These are phyloP conservation scores for Liquidambar formosana DNA, from an alignment of 164 flowering plant genomes.

Conservation along the genomic window DNA sequence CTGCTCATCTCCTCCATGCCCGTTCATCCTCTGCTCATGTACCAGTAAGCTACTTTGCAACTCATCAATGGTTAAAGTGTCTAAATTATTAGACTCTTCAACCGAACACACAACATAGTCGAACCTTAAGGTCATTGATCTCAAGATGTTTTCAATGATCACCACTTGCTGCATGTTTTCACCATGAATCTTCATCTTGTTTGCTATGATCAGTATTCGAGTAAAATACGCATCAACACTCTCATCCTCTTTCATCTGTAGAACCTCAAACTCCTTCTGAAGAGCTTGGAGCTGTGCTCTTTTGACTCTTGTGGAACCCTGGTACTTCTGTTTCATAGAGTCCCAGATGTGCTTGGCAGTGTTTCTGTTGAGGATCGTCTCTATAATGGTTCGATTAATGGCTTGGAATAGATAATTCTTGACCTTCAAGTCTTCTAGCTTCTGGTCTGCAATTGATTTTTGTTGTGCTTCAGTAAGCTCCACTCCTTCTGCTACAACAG, in stretches of 20 bases:
- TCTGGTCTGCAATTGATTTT: neutral
- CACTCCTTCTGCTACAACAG: neutral
- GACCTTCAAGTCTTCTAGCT: constrained; percentile 11
- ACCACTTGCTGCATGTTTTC: neutral
- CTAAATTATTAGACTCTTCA: constrained; percentile 16
- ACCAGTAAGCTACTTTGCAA: constrained; percentile 18
- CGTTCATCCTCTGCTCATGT: constrained; percentile 8
- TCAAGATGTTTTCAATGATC: constrained; percentile 4
- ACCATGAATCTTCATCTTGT: constrained; percentile 15
- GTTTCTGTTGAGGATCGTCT: neutral
- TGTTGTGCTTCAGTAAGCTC: neutral
- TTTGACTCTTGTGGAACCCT: constrained; percentile 15
- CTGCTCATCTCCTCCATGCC: constrained; percentile 7
- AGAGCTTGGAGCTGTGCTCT: constrained; percentile 12
- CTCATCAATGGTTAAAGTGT: constrained; percentile 15
- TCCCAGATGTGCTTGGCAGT: constrained; percentile 14
- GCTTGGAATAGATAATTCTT: constrained; percentile 22
- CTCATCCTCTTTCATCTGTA: constrained; percentile 13
- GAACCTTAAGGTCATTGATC: constrained; percentile 8
- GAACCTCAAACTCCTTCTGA: constrained; percentile 10
- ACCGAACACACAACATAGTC: constrained; percentile 14
- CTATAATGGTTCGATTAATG: constrained; percentile 4
- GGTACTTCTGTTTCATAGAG: constrained; percentile 16
- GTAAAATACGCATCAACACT: constrained; percentile 5
- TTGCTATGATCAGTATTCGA: neutral